Evolutionary conservation across 2,329 filamentous ascomycete species (phyloP), one percentile per base, ranked within the genome.

Genomic region (Exserohilum turcica): DNA sequence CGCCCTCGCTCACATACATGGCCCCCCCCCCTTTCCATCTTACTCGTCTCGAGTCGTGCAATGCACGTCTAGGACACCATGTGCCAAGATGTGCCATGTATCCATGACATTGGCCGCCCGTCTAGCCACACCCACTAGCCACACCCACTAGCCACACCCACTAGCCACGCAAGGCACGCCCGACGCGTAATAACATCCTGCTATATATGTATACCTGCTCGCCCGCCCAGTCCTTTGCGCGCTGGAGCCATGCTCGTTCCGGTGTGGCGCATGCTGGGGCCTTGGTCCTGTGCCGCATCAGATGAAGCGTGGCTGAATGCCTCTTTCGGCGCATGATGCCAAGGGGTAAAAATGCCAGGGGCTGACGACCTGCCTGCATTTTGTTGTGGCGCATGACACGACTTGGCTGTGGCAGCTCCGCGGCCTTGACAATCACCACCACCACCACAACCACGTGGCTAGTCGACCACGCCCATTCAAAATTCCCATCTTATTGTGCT

Each of bases 331-430:
- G 42, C 37, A 44, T 54, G 27, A 48, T 43, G 52, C 47, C 53
- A 55, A 47, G 33, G 6, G 13, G 2, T 13, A 38, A 19, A 38
- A 19, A 8, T 36, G 33, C 13, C 32, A 39, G 27, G 29, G 43
- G 12, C 38, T 35, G 21, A 24, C 27, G 32, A 32, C 28, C 37
- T 27, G 18, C 42, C 39, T 38, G 36, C 29, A 42, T 44, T 43
- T 43, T 40, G 50, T 7, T 59, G 56, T 54, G 56, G 54, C 54
- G 54, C 49, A 54, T 54, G 53, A 56, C 45, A 40, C 40, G 36
- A 15, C 29, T 39, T 32, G 4, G 32, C 19, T 38, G 44, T 49
- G 29, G 45, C 32, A 48, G 37, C 18, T 32, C 28, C 32, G 19
- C 29, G 29, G 27, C 48, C 36, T 31, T 36, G 46, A 40, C 28